Evolutionary conservation across 2,329 filamentous ascomycete genomes (phyloP), one percentile per base, ranked within the genome.

Genomic region (Thermothelomyces thermophilus): DNA sequence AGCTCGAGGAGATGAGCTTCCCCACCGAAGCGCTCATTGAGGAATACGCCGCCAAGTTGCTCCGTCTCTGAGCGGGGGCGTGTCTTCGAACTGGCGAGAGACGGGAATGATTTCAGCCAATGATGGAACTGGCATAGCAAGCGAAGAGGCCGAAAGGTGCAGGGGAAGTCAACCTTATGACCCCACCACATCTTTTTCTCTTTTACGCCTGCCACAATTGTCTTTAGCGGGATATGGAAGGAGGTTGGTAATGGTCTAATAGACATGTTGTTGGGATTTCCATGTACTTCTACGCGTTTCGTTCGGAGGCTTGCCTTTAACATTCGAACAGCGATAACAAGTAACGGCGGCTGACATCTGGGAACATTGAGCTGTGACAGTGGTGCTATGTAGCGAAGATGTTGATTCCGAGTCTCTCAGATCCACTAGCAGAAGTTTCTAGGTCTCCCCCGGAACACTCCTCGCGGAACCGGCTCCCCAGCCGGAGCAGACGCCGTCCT

Each of bases 1-100:
- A 88, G 68, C 80, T 98, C 51, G 93, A 98, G 79, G 83, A 93
- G 73, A 86, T 98, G 88, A 79, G 79, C 64, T 98, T 98, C 85
- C 93, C 93, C 44, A 87, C 84, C 60, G 89, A 95, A 75, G 70
- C 83, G 58, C 77, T 95, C 62, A 96, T 98, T 66, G 85, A 88
- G 69, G 76, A 86, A 62, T 91, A 93, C 68, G 86, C 86, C 48
- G 89, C 85, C 61, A 97, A 96, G 82, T 76, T 97, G 62, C 77
- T 98, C 66, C 80, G 82, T 59, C 74, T 94, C 66, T 66, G 55
- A 57, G 22, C 33, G 24, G 14, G 20, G 8, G 22, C n/a, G 24
- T 17, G 28, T 33, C 8, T 33, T 37, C 31, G 5, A 10, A 20
- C 1, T 19, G 33, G 33, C 13, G 33, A 35, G 33, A 16, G 30